Base-by-base conservation (phyloP, 2,329 filamentous ascomycete genomes). In the Albifimbria verrucaria region DNA sequence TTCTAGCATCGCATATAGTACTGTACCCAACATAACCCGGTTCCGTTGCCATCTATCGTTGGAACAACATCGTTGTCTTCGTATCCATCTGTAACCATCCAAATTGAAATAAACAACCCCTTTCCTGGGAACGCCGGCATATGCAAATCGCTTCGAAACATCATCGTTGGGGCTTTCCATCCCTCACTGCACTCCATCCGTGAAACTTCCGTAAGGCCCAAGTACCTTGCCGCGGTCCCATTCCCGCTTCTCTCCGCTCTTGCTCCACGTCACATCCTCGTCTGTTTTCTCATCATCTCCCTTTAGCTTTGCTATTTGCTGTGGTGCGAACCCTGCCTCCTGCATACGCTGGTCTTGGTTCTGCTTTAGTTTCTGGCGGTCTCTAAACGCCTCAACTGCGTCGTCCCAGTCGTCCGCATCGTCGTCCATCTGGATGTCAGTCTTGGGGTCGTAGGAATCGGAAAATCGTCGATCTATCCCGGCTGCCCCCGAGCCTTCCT, bases 391-490 rank as follows among this genome's bases (percentile, higher is more conserved):
- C 69, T 96, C 91, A 1, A 94, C 76, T 1, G 89, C 85, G 61
- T 90, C 83, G 44, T 90, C 88, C 92, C 91, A 96, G 55, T 90
- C 84, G 55, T 87, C 85, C 24, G 77, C 78, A 2, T 55, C 53
- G 9, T 73, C 71, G 55, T 79, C 78, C 47, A 76, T 71, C 39
- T 77, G 72, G 3, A 87, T 69, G 60, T 89, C 83, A n/a, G 73
- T 66, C 7, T 70, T 77, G 0, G 81, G 79, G 54, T 84, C 77
- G 60, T 87, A 88, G 48, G 76, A 80, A 1, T 83, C 75, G 1
- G 88, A 86, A 68, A 97, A 97, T 50, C 89, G 89, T 22, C 81
- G 77, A 64, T 97, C 92, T 59, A 97, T 95, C 10, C 82, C 85
- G 23, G 85, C 86, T 5, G 74, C 70, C 79, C 4, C 79, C 74